Conservation (phyloP, 2,329 filamentous ascomycete genomes). For the Fusarium nygamai region DNA sequence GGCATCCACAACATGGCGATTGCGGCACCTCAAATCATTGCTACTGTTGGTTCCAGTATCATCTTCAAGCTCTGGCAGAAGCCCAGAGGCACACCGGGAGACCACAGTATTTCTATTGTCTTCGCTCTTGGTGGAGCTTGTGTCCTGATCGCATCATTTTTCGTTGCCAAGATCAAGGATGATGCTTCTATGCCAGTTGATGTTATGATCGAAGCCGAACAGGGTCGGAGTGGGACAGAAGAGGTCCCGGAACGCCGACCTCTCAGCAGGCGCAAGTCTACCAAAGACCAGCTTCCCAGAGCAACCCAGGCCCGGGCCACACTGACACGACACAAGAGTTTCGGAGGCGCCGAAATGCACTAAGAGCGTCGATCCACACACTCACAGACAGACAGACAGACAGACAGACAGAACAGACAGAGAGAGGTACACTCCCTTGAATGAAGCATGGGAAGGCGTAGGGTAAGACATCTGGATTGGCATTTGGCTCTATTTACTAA, state of each 20-base stretch:
- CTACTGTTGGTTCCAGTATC: constrained; percentile 82
- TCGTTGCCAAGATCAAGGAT: constrained; percentile 75
- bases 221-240: constrained; percentile 53
- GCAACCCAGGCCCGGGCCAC: constrained; percentile 58
- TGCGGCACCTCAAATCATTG: constrained; percentile 89
- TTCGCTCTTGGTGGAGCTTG: constrained; percentile 84
- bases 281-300: constrained; percentile 54
- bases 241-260: constrained; percentile 4
- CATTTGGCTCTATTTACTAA: constrained; percentile 19
- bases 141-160: constrained; percentile 78
- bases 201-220: constrained; percentile 54
- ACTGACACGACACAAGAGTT: constrained; percentile 60
- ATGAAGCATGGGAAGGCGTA: constrained; percentile 14
- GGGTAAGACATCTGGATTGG: constrained; percentile 1
- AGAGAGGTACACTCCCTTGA: background rate
- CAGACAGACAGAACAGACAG: background rate
- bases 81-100: constrained; percentile 82
- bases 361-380: background rate
- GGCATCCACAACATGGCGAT: constrained; percentile 97
- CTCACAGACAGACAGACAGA: background rate
- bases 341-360: constrained; percentile 56
- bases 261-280: constrained; percentile 51
- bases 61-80: constrained; percentile 91
- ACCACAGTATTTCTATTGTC: constrained; percentile 88
- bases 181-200: constrained; percentile 56